A percentile compares a stretch with the other conserved stretches of the same genome.
Conservation (phyloP, 257 asterid species). For the Echium plantagineum region DNA sequence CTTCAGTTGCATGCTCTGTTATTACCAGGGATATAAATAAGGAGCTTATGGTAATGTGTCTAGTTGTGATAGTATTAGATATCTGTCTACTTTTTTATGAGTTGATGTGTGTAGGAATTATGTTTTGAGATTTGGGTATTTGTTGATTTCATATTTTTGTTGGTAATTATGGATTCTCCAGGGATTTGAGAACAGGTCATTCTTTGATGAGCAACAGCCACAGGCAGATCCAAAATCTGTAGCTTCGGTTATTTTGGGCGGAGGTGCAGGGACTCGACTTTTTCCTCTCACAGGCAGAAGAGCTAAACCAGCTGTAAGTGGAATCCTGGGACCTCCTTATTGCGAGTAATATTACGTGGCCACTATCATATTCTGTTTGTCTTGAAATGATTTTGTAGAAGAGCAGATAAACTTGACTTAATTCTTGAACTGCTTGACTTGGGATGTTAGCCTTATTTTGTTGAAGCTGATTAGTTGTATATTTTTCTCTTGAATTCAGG, state of each 20-base stretch:
- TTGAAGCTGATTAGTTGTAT: neutral
- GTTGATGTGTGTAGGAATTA: neutral
- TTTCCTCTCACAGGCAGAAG: constrained; percentile 85
- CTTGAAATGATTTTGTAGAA: no score
- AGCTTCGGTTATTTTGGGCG: constrained; percentile 81
- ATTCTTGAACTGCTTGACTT: neutral
- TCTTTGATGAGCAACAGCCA: constrained; percentile 26
- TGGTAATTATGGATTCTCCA: constrained; percentile 17
- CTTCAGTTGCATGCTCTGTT: constrained; percentile 54
- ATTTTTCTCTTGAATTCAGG: constrained; percentile 27
- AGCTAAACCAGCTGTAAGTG: constrained; percentile 92
- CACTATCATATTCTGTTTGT: neutral
- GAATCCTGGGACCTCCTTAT: neutral
- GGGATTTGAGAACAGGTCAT: constrained; percentile 34
- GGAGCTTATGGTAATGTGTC: constrained; percentile 39
- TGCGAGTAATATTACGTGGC: no score
- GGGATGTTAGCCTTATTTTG: neutral
- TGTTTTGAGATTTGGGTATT: neutral
- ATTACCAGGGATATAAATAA: constrained; percentile 57
- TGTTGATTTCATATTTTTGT: neutral
- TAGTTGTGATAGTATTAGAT: no score
- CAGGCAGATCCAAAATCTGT: constrained; percentile 66
- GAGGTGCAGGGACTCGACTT: constrained; percentile 97
- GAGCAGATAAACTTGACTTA: neutral
- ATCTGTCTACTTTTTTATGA: neutral